Conservation (phyloP, 176 grass and related monocot species). For the Lolium rigidum region DNA sequence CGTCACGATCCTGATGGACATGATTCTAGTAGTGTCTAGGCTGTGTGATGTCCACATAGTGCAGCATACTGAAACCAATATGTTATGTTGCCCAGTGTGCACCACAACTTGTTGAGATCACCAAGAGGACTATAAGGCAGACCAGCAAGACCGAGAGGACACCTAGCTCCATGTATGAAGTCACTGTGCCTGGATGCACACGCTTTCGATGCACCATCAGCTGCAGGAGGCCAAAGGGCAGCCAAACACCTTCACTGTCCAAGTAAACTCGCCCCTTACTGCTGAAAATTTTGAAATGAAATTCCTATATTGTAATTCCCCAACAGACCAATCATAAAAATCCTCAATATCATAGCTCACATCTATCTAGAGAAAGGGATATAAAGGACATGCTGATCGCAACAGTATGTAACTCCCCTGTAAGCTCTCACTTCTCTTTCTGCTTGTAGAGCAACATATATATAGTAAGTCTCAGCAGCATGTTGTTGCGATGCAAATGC, state of each 20-base stretch:
- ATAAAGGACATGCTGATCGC: neutral
- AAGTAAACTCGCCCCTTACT: neutral
- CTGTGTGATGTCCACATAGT: neutral
- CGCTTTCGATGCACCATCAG: neutral
- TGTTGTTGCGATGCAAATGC: neutral
- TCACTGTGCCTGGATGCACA: neutral
- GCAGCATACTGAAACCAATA: neutral
- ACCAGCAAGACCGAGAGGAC: neutral
- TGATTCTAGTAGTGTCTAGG: neutral
- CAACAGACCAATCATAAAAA: neutral
- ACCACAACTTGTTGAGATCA: neutral
- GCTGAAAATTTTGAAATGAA: neutral
- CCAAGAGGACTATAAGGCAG: neutral
- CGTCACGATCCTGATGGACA: neutral
- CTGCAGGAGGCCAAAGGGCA: neutral
- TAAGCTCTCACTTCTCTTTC: neutral
- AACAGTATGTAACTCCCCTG: neutral
- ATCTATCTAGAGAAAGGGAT: neutral
- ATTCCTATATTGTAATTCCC: neutral
- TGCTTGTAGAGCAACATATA: neutral
- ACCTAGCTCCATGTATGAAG: neutral
- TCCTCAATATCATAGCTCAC: neutral
- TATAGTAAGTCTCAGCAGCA: neutral
- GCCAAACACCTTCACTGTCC: neutral
- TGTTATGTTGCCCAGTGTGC: neutral